These are phyloP conservation scores for Obba rivulosa DNA, from an alignment of 768 basidiomycete species.

Conservation along the genomic window DNA sequence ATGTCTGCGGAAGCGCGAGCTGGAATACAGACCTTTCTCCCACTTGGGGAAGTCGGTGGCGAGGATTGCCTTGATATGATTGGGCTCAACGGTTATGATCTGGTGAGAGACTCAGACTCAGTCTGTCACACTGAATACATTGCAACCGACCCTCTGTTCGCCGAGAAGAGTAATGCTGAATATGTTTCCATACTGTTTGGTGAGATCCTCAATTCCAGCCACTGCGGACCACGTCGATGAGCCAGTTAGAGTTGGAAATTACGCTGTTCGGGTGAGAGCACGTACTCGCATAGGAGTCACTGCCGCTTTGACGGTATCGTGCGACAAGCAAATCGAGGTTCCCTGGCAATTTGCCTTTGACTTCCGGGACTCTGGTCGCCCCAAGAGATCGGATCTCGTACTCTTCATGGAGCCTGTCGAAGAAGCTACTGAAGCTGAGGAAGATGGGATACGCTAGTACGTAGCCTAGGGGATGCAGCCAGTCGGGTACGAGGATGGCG, in stretches of 20 bases:
- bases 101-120: conserved; percentile 11
- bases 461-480: background rate
- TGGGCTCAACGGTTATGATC: conserved; percentile 45
- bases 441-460: background rate
- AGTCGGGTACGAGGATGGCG: background rate
- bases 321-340: conserved; percentile 25
- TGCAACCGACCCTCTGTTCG: conserved; percentile 28
- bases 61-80: conserved; percentile 34
- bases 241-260: no score
- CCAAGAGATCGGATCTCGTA: background rate
- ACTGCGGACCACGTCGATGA: conserved; percentile 12
- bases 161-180: conserved; percentile 27
- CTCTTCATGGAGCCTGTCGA: background rate
- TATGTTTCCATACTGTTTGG: conserved; percentile 11
- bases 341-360: conserved; percentile 11
- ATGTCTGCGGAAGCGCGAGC: conserved; percentile 17
- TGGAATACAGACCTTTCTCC: conserved; percentile 1
- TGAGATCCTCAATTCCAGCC: conserved; percentile 2
- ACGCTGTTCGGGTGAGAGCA: no score
- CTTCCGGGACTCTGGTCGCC: background rate
- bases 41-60: background rate
- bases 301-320: no score
- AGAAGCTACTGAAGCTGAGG: background rate
- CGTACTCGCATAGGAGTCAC: no score
- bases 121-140: conserved; percentile 9